These are phyloP conservation scores for Pestalotiopsis sp. DNA, from an alignment of 2,329 filamentous ascomycete species.

Conservation along the genomic window DNA sequence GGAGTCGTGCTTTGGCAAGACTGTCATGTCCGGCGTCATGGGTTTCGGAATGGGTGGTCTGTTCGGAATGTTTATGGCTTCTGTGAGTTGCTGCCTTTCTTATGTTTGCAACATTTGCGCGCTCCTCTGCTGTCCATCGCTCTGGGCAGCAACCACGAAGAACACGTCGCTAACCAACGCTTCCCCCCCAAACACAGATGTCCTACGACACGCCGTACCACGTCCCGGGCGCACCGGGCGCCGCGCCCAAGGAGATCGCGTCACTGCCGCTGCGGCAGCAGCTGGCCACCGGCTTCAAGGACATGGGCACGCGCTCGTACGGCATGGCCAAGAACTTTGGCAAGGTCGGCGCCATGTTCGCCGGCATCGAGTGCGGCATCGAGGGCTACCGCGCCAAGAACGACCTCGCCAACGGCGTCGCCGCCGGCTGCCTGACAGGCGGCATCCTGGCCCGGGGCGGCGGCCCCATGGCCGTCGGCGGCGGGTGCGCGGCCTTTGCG, in stretches of 20 bases:
- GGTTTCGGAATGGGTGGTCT: constrained; percentile 92
- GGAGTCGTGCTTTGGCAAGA: constrained; percentile 91
- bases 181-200: constrained; percentile 63
- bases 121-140: too few species aligned
- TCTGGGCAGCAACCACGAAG: neutral
- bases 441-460: constrained; percentile 84
- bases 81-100: constrained; percentile 57
- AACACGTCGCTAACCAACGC: neutral
- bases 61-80: constrained; percentile 98
- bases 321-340: constrained; percentile 93
- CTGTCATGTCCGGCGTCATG: constrained; percentile 86
- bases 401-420: constrained; percentile 84
- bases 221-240: constrained; percentile 35
- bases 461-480: constrained; percentile 83
- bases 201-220: constrained; percentile 93
- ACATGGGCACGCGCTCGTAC: constrained; percentile 86
- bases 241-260: constrained; percentile 40
- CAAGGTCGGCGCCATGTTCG: constrained; percentile 87
- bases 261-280: constrained; percentile 83
- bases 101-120: neutral
- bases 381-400: constrained; percentile 93
- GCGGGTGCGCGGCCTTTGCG: constrained; percentile 92
- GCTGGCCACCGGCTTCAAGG: constrained; percentile 82
- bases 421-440: constrained; percentile 88
- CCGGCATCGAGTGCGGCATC: constrained; percentile 92